Evolutionary conservation across 164 flowering plant genomes (phyloP), one percentile per base, ranked within the genome.

Genomic region (Liquidambar formosana): DNA sequence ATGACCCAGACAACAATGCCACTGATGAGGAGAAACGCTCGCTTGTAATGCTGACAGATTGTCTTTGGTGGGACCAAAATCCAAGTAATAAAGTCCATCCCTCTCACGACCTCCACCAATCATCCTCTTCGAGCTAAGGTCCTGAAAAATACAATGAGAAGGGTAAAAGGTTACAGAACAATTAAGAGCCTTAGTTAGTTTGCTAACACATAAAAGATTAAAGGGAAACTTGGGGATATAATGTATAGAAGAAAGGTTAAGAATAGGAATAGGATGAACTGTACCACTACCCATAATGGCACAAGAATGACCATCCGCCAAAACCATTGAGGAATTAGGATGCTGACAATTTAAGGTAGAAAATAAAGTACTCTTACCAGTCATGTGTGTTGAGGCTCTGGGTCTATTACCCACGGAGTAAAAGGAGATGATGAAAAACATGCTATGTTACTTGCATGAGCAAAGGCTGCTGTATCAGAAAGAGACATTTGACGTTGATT

Each of bases 81-180:
- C 38, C n/a, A 62, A 22, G 18, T 10, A 41, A 27, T 62, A 62
- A 1, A 62, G 23, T 1, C 49, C 65, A 13, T 44, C 65, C 2
- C 25, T 19, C 19, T 14, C 65, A 9, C 14, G 15, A n/a, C 65
- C 65, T 51, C 0, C n/a, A 8, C 51, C 65, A 62, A 62, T 62
- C 65, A 15, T 41, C 65, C 13, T 62, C 49, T 15, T 21, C 51
- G 25, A 15, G 2, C 0, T 13, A 4, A 62, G 65, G 65, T 62
- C 65, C 43, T 41, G 48, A 18, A 59, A 27, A 59, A 38, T 10
- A 26, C 44, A 59, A 12, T 16, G 12, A 27, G 23, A 1, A 21
- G 65, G 65, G n/a, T n/a, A n/a, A n/a, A n/a, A n/a, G n/a, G n/a
- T n/a, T n/a, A 43, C 10, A 62, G 10, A 45, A 19, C 51, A 62